Base-by-base conservation (phyloP, 2,329 filamentous ascomycete species). In the Colletotrichum eleusines region DNA sequence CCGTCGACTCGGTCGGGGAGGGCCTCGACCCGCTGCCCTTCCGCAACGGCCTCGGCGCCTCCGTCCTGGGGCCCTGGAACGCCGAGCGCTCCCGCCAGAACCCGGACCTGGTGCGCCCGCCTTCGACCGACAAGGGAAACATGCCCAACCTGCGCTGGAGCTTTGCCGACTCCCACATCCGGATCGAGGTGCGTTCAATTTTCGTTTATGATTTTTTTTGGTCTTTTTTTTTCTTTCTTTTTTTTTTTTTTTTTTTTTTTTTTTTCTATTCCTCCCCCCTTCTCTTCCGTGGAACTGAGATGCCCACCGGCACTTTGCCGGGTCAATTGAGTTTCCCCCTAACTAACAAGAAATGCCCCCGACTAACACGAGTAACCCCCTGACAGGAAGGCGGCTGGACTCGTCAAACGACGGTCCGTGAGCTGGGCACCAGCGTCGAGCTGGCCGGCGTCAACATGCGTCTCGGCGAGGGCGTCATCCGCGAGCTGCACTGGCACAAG, bases 401-500 rank as follows among this genome's bases (percentile, higher is more conserved):
- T 1, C 86, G 92, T 31, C 90, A 94, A 79, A 94, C 91, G 0
- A 93, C 90, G 5, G 81, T 90, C 20, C 86, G 89, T 40, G 90
- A 92, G 79, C 84, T 93, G 3, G 85, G 87, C 40, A 87, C 87
- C 9, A 91, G 89, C 74, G 85, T 88, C n/a, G 90, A 94, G 77
- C 86, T 94, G 54, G 92, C 92, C 2, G 89, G 90, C 50, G 92
- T 94, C 65, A 93, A 94, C 78, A 94, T 94, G 92, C 88, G 92
- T 14, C 87, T 94, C 3, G 91, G 91, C 48, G 82, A 88, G 73
- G 91, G 91, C 44, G 92, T 91, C 40, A 93, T 93, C 74, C 90
- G 92, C 35, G 92, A 94, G 78, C 84, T 94, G 11, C 92, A 94
- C 77, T 94, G 92, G 92, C 92, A 94, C 83, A 93, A 92, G 75